Conservation (phyloP, 2,329 filamentous ascomycete genomes). For the Cladophialophora yegresii region DNA sequence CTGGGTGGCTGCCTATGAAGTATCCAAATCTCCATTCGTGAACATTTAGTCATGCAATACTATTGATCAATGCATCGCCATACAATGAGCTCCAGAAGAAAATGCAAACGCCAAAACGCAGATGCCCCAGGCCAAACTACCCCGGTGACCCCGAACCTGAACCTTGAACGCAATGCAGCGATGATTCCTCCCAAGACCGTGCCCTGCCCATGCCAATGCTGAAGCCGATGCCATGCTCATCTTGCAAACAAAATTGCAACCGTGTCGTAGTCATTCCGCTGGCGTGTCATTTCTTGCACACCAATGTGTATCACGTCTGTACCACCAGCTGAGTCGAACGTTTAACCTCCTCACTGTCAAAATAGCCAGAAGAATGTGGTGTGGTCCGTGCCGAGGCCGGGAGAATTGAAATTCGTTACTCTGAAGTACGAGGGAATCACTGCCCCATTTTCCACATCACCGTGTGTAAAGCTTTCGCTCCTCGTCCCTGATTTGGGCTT, state of each 20-base stretch:
- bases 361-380: background rate
- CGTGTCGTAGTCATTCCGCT: background rate
- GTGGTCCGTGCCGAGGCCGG: background rate
- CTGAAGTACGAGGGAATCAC: background rate
- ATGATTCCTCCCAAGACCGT: background rate
- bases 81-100: too few species aligned
- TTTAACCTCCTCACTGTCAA: background rate
- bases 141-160: too few species aligned
- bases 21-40: too few species aligned
- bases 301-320: background rate
- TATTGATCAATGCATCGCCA: too few species aligned
- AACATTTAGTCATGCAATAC: too few species aligned
- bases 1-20: too few species aligned
- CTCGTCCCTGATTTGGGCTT: slow-evolving; percentile 16
- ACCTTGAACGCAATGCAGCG: background rate
- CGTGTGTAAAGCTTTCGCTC: background rate
- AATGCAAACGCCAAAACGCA: background rate
- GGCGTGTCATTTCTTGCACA: background rate
- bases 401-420: background rate
- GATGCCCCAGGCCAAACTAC: background rate
- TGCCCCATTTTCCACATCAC: background rate
- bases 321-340: background rate
- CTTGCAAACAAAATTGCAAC: background rate
- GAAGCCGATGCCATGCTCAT: background rate
- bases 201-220: background rate